Conservation (phyloP, 1,284 basidiomycete genomes). For the Microbotryomycetes sp. region DNA sequence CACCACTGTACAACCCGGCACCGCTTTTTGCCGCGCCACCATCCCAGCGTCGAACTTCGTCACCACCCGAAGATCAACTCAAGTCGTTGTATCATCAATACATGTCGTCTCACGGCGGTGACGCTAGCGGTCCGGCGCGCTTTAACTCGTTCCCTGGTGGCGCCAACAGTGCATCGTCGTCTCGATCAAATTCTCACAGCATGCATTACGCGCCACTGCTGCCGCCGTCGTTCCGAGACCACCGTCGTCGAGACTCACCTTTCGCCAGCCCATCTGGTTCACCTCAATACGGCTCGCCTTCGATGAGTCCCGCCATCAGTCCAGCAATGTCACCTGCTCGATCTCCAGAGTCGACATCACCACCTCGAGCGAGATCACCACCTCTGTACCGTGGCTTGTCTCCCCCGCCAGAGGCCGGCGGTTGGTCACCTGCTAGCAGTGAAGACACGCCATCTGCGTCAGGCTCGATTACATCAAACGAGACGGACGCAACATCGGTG, state of each 20-base stretch:
- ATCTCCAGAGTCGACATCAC: slow-evolving; percentile 5
- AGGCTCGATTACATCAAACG: slow-evolving; percentile 15
- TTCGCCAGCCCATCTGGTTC: slow-evolving; percentile 26
- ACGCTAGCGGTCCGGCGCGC: background rate
- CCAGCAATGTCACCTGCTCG: background rate
- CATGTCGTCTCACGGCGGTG: background rate
- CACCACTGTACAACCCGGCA: slow-evolving; percentile 5
- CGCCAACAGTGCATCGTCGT: background rate
- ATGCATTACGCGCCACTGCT: slow-evolving; percentile 18
- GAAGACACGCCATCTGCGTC: slow-evolving; percentile 8
- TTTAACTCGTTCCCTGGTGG: slow-evolving; percentile 17
- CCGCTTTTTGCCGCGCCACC: slow-evolving; percentile 10
- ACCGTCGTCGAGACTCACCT: slow-evolving; percentile 11
- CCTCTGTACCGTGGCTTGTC: slow-evolving; percentile 6
- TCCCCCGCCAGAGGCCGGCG: background rate
- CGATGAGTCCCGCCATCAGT: slow-evolving; percentile 12
- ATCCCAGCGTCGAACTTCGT: slow-evolving; percentile 9
- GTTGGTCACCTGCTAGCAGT: slow-evolving; percentile 23
- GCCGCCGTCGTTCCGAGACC: slow-evolving; percentile 27
- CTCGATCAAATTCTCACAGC: background rate
- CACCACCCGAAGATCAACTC: slow-evolving; percentile 5
- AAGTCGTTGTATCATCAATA: slow-evolving; percentile 1
- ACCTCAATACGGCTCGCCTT: slow-evolving; percentile 17
- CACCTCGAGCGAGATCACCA: slow-evolving; percentile 4
- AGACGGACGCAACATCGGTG: slow-evolving; percentile 24